Conservation (phyloP, 2,329 filamentous ascomycete genomes). For the Aspergillus sp. region DNA sequence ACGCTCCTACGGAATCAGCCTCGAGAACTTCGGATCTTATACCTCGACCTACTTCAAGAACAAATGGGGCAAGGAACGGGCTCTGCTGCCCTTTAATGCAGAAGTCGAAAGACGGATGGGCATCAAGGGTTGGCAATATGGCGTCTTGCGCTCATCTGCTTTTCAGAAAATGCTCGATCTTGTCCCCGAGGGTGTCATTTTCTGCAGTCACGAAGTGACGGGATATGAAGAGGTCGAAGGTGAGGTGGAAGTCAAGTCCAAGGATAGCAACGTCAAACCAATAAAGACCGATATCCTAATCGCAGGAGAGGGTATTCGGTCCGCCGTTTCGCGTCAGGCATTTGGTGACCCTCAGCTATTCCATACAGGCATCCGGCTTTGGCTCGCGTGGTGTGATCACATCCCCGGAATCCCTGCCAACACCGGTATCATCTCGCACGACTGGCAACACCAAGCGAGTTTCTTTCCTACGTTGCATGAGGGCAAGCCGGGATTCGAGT, state of each 20-base stretch:
- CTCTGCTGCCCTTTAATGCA: slow-evolving; percentile 20
- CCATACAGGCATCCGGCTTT: slow-evolving; percentile 24
- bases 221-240: not conserved
- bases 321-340: slow-evolving; percentile 19
- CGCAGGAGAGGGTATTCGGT: slow-evolving; percentile 23
- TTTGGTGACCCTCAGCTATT: slow-evolving; percentile 23
- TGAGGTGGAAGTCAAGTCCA: not conserved
- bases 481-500: slow-evolving; percentile 24
- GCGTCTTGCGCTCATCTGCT: slow-evolving; percentile 22
- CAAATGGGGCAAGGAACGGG: slow-evolving; percentile 16
- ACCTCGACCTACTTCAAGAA: slow-evolving; percentile 18
- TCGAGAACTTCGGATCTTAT: not conserved
- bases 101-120: slow-evolving; percentile 8
- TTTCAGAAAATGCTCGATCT: slow-evolving; percentile 25
- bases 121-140: slow-evolving; percentile 24
- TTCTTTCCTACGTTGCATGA: slow-evolving; percentile 25
- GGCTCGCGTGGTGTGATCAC: slow-evolving; percentile 25
- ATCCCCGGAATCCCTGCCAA: slow-evolving; percentile 18
- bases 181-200: slow-evolving; percentile 18
- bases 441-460: slow-evolving; percentile 23
- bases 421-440: slow-evolving; percentile 16
- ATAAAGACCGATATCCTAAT: slow-evolving; percentile 20
- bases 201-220: slow-evolving; percentile 17
- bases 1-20: not conserved
- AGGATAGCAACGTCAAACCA: not conserved